These are phyloP conservation scores for Aspergillus sparsus DNA, from an alignment of 495 filamentous ascomycete species.

Conservation along the genomic window DNA sequence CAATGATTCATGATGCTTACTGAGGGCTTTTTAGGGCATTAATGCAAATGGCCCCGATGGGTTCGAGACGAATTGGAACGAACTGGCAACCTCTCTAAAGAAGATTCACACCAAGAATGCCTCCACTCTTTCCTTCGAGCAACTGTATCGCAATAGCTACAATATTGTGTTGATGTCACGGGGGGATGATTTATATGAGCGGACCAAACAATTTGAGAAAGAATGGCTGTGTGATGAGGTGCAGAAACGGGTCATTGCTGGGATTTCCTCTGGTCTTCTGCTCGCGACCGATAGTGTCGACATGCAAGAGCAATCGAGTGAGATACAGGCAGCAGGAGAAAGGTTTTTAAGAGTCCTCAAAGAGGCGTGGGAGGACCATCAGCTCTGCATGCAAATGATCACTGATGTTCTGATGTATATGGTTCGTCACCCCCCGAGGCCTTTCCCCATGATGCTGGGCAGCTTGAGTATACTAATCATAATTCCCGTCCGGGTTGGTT, in stretches of 20 bases:
- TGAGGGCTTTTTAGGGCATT: conserved; percentile 48
- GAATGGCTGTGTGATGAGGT: conserved; percentile 73
- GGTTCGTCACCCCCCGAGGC: conserved; percentile 45
- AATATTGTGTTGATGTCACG: conserved; percentile 88
- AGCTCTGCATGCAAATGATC: conserved; percentile 92
- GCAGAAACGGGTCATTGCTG: conserved; percentile 59
- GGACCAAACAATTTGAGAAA: conserved; percentile 76
- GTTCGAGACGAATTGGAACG: conserved; percentile 80
- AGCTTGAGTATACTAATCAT: conserved; percentile 2
- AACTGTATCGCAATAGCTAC: conserved; percentile 94
- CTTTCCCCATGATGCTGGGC: background rate
- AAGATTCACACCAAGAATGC: conserved; percentile 94
- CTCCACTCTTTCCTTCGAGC: conserved; percentile 88
- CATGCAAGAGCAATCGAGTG: conserved; percentile 60
- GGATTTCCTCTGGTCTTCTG: conserved; percentile 62
- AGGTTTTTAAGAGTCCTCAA: conserved; percentile 77
- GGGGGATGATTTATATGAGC: conserved; percentile 78
- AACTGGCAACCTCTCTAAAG: conserved; percentile 68
- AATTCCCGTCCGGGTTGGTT: conserved; percentile 5
- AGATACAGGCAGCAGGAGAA: conserved; percentile 78
- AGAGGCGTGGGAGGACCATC: conserved; percentile 82
- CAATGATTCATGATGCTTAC: conserved; percentile 16
- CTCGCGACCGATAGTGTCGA: conserved; percentile 44
- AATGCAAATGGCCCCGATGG: conserved; percentile 59
- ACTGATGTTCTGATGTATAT: conserved; percentile 99